Evolutionary conservation across 176 grass and related monocot genomes (phyloP), one percentile per base, ranked within the genome.

Genomic region (Chrysopogon serrulatus): DNA sequence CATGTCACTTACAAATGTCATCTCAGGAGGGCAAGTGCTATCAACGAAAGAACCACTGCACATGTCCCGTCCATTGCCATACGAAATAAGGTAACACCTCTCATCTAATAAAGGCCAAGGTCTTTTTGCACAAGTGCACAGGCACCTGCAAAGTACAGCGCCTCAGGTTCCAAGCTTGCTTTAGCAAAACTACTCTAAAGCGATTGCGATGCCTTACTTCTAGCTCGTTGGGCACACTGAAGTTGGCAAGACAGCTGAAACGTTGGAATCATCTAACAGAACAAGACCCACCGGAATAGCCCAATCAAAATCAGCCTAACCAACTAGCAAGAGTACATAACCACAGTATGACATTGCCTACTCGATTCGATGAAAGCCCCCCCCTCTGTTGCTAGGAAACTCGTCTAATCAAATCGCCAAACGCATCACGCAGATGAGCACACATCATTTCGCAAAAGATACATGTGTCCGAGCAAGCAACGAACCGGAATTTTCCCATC

Each of bases 51-150:
- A 86, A 69, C 10, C 53, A 78, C 63, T 17, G 41, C 27, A 45
- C 28, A 81, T 48, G 36, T 33, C 67, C 45, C 49, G 26, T 54
- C 79, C 14, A 48, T 87, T 39, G 86, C 53, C 35, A 65, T 81
- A 40, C 23, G 47, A 24, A 19, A 49, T 35, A 90, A 74, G 79
- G 74, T 60, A 64, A 43, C 48, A 60, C 4, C 44, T 11, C 26
- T 65, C 41, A 83, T 80, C 79, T 82, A 79, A 73, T 49, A 87
- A 87, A 90, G 68, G 42, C 21, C 21, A 73, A 69, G 31, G 24
- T 48, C 74, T 62, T 74, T 47, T 69, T 40, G 73, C n/a, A 73
- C 76, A 57, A 61, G 27, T 17, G 28, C 51, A 79, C 23, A 76
- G 39, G 23, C 23, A 76, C 84, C 79, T 83, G 47, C 10, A 28